Evolutionary conservation across 2,329 filamentous ascomycete species (phyloP).

Genomic region (Fusarium sp.): DNA sequence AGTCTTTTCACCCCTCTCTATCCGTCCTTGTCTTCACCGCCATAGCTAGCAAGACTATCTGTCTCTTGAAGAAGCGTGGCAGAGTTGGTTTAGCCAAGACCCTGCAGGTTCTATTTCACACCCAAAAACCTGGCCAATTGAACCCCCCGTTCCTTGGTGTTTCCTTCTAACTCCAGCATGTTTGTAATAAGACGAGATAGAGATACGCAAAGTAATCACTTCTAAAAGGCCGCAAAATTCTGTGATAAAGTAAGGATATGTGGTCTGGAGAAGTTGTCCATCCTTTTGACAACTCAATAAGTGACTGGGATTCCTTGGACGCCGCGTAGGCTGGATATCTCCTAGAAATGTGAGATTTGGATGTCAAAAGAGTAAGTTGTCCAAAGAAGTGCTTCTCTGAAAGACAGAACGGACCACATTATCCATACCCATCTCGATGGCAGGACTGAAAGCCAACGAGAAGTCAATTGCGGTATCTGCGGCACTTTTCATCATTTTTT

Average conservation of each 20-base stretch:
- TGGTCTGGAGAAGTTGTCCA: rapidly evolving
- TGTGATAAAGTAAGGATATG: not conserved
- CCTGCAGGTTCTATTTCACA: rapidly evolving
- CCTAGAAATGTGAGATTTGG: not conserved
- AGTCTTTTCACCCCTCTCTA: not conserved
- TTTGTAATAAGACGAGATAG: not conserved
- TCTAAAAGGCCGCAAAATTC: not conserved
- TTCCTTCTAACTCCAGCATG: too few species aligned
- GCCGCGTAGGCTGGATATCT: not conserved
- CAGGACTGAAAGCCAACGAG: not conserved
- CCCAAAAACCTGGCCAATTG: too few species aligned
- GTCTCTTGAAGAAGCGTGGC: not conserved
- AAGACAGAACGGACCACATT: not conserved
- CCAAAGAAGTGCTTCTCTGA: not conserved
- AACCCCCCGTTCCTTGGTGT: too few species aligned
- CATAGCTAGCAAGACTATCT: rapidly evolving
- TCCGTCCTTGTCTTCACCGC: rapidly evolving
- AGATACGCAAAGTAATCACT: not conserved
- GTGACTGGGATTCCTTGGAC: rapidly evolving
- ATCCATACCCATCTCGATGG: not conserved
- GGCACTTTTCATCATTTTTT: not conserved
- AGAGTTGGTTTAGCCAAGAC: too few species aligned
- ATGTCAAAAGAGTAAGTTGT: not conserved
- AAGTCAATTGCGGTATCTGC: not conserved
- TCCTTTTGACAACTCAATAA: too few species aligned